These are phyloP conservation scores for Nematodospora anomalae DNA, from an alignment of 1,139 yeast species.

Conservation along the genomic window DNA sequence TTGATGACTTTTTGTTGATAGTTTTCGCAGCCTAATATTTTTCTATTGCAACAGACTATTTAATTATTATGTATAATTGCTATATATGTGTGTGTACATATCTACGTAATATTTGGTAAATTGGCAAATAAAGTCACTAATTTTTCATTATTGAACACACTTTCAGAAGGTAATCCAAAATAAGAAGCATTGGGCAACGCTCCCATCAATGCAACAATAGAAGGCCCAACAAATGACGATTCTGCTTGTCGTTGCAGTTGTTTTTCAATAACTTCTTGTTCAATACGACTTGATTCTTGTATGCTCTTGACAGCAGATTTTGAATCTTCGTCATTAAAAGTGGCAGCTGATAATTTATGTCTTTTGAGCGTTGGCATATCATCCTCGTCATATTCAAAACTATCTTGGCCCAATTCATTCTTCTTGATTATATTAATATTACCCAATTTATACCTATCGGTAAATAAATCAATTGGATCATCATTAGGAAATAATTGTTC, in stretches of 20 bases:
- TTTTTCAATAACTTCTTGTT: slow-evolving; percentile 13
- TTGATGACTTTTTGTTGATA: background rate
- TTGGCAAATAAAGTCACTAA: slow-evolving; percentile 43
- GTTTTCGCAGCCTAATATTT: slow-evolving; percentile 6
- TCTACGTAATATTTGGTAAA: slow-evolving; percentile 30
- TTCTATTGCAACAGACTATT: background rate
- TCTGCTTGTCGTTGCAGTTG: slow-evolving; percentile 15
- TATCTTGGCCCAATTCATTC: slow-evolving; percentile 41
- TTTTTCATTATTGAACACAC: slow-evolving; percentile 40
- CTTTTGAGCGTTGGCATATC: slow-evolving; percentile 22
- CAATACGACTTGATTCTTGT: slow-evolving; percentile 15
- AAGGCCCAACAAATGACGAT: slow-evolving; percentile 49
- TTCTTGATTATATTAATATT: slow-evolving; percentile 45
- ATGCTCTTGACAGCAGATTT: slow-evolving; percentile 13
- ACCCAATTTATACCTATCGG: slow-evolving; percentile 46
- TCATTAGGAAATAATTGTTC: slow-evolving; percentile 65
- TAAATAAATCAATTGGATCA: slow-evolving; percentile 41
- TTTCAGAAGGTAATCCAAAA: slow-evolving; percentile 42
- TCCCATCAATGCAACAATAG: slow-evolving; percentile 52
- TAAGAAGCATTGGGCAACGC: slow-evolving; percentile 53
- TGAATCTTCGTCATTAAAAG: slow-evolving; percentile 11
- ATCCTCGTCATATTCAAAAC: slow-evolving; percentile 19
- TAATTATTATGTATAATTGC: no score
- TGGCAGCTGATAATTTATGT: slow-evolving; percentile 16
- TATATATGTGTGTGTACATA: slow-evolving; percentile 1